A percentile compares a stretch with the other conserved stretches of the same genome.
These are phyloP conservation scores for Candida xyloterini DNA, from an alignment of 805 yeast species.

Conservation along the genomic window DNA sequence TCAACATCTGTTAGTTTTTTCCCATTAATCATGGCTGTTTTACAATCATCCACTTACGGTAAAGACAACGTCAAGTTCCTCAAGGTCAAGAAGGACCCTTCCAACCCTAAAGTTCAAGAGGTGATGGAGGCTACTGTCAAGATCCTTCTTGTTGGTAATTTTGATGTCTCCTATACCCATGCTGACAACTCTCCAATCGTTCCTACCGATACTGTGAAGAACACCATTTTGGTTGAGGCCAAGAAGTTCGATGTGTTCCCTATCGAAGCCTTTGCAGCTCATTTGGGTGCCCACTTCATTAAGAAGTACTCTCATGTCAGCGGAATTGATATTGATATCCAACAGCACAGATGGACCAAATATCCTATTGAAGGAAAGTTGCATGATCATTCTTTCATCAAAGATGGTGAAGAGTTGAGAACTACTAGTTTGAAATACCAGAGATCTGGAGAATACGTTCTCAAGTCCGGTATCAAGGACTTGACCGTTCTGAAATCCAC, in stretches of 20 bases:
- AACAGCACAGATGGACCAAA: slow-evolving; percentile 79
- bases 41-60: slow-evolving; percentile 68
- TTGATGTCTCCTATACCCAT: slow-evolving; percentile 77
- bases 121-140: slow-evolving; percentile 82
- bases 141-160: slow-evolving; percentile 71
- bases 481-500: slow-evolving; percentile 86
- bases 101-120: slow-evolving; percentile 71
- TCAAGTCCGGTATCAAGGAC: slow-evolving; percentile 72
- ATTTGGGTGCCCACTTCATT: slow-evolving; percentile 77
- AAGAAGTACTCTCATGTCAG: slow-evolving; percentile 73
- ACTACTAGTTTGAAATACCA: slow-evolving; percentile 51
- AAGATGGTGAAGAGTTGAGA: slow-evolving; percentile 82
- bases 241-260: slow-evolving; percentile 85
- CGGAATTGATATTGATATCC: slow-evolving; percentile 63
- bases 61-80: slow-evolving; percentile 90
- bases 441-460: slow-evolving; percentile 50
- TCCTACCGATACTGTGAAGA: slow-evolving; percentile 92
- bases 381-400: slow-evolving; percentile 81
- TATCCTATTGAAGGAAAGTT: slow-evolving; percentile 66
- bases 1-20: neutral
- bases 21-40: slow-evolving; percentile 25
- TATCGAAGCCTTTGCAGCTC: slow-evolving; percentile 85
- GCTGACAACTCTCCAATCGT: slow-evolving; percentile 90
- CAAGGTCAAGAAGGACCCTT: slow-evolving; percentile 77
- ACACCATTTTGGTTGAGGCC: slow-evolving; percentile 81